A percentile compares a stretch with the other conserved stretches of the same genome.
phyloP scores from a whole-genome alignment of 2,329 filamentous ascomycete species.

The Aspergillus sojae region DNA sequence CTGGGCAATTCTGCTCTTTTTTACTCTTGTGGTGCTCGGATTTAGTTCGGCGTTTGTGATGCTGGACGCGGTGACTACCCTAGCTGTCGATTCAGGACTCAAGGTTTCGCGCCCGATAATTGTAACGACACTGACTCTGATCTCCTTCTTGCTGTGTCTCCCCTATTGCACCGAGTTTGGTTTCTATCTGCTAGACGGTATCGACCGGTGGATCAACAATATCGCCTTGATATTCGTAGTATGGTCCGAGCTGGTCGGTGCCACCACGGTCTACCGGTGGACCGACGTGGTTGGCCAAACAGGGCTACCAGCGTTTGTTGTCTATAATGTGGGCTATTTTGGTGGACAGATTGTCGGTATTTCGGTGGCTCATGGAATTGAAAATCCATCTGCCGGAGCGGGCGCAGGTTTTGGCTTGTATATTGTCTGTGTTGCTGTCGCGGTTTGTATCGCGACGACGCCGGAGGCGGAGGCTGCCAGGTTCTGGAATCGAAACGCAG shows the following conservation, averaged over 20 bases:
- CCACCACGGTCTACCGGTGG: constrained; percentile 61
- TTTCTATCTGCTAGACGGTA: constrained; percentile 57
- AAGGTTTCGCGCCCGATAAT: constrained; percentile 52
- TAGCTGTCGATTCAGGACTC: constrained; percentile 57
- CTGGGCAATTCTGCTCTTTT: constrained; percentile 62
- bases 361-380: constrained; percentile 49
- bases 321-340: constrained; percentile 59
- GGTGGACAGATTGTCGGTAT: constrained; percentile 57
- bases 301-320: constrained; percentile 49
- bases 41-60: constrained; percentile 63
- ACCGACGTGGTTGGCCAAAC: constrained; percentile 55
- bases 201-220: constrained; percentile 61
- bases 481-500: constrained; percentile 46
- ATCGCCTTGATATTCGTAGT: constrained; percentile 61
- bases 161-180: constrained; percentile 63
- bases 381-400: constrained; percentile 49
- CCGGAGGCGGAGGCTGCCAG: constrained; percentile 46
- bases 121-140: constrained; percentile 52
- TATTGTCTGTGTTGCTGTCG: constrained; percentile 42
- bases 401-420: constrained; percentile 58
- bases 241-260: constrained; percentile 56
- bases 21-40: constrained; percentile 60
- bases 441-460: constrained; percentile 31
- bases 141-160: constrained; percentile 58
- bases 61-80: constrained; percentile 59